These are phyloP conservation scores for Ramaria rubella DNA, from an alignment of 768 basidiomycete genomes.

Conservation along the genomic window DNA sequence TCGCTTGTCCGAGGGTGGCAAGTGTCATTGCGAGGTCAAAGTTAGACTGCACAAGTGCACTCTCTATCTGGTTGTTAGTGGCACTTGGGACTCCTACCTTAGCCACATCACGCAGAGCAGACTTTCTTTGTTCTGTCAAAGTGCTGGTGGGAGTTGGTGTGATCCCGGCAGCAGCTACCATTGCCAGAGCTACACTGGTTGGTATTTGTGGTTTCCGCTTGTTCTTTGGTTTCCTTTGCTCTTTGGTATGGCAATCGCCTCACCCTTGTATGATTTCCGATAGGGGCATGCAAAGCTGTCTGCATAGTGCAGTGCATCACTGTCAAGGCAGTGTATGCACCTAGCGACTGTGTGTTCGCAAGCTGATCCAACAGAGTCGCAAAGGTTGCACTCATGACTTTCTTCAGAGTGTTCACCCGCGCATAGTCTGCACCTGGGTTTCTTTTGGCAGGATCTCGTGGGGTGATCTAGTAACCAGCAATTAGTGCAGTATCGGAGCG, in stretches of 20 bases:
- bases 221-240: background rate
- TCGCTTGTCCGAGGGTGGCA: background rate
- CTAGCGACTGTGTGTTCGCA: background rate
- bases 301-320: background rate
- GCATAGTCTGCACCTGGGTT: no score
- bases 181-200: background rate
- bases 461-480: no score
- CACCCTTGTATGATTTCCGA: no score
- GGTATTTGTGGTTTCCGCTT: background rate
- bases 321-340: background rate
- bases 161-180: background rate
- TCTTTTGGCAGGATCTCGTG: no score
- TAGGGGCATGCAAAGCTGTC: background rate
- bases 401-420: background rate
- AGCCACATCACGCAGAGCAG: background rate
- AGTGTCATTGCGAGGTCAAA: background rate
- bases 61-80: background rate
- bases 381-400: background rate
- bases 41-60: background rate
- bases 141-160: background rate
- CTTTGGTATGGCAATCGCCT: background rate
- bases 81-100: background rate
- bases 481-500: no score
- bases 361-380: background rate
- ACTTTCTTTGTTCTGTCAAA: background rate